A percentile compares a stretch with the other conserved stretches of the same genome.
Evolutionary conservation across 108 stramenopile genomes (phyloP).

Genomic region (Pseudonitzschia pungens): DNA sequence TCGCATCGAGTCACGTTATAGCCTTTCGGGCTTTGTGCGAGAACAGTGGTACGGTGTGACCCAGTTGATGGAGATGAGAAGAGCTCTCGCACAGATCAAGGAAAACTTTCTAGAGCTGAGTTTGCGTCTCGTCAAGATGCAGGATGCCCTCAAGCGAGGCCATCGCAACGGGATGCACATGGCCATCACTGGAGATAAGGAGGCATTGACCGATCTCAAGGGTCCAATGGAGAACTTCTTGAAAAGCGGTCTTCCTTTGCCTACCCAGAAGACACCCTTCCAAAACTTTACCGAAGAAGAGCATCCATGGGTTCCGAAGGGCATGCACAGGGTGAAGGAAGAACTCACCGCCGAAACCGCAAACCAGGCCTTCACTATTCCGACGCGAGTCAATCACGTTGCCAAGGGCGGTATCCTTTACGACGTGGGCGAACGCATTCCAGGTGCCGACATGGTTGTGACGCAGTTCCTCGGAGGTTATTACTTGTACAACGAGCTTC

Average conservation of each 20-base stretch:
- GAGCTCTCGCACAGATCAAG: slow-evolving; percentile 60
- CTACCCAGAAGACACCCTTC: slow-evolving; percentile 41
- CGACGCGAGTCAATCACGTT: slow-evolving; percentile 85
- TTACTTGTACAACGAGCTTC: slow-evolving; percentile 83
- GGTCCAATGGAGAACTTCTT: slow-evolving; percentile 53
- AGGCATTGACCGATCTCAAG: slow-evolving; percentile 45
- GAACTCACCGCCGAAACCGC: slow-evolving; percentile 26
- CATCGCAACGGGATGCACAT: slow-evolving; percentile 72
- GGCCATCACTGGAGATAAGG: slow-evolving; percentile 81
- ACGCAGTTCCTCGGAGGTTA: slow-evolving; percentile 73
- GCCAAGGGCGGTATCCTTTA: slow-evolving; percentile 84
- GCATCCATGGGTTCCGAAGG: slow-evolving; percentile 71
- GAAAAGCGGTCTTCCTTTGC: slow-evolving; percentile 39
- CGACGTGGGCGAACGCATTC: slow-evolving; percentile 60
- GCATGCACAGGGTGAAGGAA: slow-evolving; percentile 45
- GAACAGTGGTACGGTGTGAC: slow-evolving; percentile 84
- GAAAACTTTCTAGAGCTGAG: slow-evolving; percentile 51
- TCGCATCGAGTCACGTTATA: slow-evolving; percentile 35
- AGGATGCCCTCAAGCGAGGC: slow-evolving; percentile 54
- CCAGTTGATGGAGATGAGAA: slow-evolving; percentile 50
- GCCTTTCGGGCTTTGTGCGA: slow-evolving; percentile 47
- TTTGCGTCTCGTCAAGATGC: slow-evolving; percentile 54
- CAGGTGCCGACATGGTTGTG: slow-evolving; percentile 65
- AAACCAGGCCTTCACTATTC: slow-evolving; percentile 75
- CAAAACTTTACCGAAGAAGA: slow-evolving; percentile 51